Evolutionary conservation across 1,284 basidiomycete genomes (phyloP).

Genomic region (Marasmius fiardii): DNA sequence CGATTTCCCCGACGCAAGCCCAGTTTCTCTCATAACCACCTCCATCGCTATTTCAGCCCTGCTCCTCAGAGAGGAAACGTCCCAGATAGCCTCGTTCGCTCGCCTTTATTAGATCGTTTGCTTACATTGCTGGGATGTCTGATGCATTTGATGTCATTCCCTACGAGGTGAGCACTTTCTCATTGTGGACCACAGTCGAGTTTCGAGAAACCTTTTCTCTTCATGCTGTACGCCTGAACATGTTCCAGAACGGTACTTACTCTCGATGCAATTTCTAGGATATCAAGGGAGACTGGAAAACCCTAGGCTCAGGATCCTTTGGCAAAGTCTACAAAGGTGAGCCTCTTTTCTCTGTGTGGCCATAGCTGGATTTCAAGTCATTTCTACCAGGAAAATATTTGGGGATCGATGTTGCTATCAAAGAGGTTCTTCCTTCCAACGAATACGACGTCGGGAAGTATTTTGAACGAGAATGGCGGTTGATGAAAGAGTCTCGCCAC

Average conservation of each 20-base stretch:
- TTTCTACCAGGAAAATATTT: slow-evolving; percentile 76
- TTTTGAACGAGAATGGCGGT: slow-evolving; percentile 95
- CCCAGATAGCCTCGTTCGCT: not conserved
- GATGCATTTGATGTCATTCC: slow-evolving; percentile 84
- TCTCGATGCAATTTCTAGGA: slow-evolving; percentile 47
- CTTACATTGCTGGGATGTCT: slow-evolving; percentile 28
- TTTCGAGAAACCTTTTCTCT: not conserved
- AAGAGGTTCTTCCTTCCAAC: slow-evolving; percentile 87
- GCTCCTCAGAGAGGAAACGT: too few relatives aligned
- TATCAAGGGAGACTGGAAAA: slow-evolving; percentile 85
- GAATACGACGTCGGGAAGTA: slow-evolving; percentile 96
- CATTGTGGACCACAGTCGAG: not conserved
- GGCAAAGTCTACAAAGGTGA: slow-evolving; percentile 89
- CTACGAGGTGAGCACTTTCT: slow-evolving; percentile 53
- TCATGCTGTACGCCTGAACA: not conserved
- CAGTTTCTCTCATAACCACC: too few relatives aligned
- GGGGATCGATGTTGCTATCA: slow-evolving; percentile 94
- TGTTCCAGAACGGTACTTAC: not conserved
- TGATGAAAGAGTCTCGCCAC: slow-evolving; percentile 91
- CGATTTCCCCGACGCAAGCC: not conserved
- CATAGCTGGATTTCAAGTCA: not conserved
- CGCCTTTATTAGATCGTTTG: not conserved
- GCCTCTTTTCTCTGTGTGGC: slow-evolving; percentile 9
- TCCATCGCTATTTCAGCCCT: too few relatives aligned
- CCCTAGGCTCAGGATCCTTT: slow-evolving; percentile 88